Conservation (phyloP, 1,139 yeast genomes). For the Arxiozyma slooffiae region DNA sequence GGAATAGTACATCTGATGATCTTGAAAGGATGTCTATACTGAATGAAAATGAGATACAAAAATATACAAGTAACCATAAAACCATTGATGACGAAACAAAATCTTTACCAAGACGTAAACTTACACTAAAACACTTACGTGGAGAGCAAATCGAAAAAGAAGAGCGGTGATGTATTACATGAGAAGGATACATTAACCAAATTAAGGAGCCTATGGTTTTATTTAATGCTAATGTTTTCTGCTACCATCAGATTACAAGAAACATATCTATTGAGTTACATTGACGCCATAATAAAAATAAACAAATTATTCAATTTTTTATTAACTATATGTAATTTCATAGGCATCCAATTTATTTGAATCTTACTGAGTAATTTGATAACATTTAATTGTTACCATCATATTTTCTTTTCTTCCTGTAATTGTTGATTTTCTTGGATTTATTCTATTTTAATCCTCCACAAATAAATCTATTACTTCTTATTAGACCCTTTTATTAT, state of each 20-base stretch:
- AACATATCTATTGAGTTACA: conserved; percentile 50
- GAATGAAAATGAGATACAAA: conserved; percentile 9
- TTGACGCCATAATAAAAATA: conserved; percentile 44
- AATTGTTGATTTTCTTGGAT: conserved; percentile 57
- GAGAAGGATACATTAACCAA: conserved; percentile 53
- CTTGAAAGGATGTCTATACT: conserved; percentile 27
- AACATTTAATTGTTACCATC: conserved; percentile 47
- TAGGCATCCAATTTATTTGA: conserved; percentile 82
- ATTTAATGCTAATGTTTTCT: conserved; percentile 66
- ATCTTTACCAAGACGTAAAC: conserved; percentile 28
- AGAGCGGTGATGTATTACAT: conserved; percentile 70
- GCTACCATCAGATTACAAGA: conserved; percentile 76
- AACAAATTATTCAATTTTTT: conserved; percentile 76
- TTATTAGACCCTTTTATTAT: conserved; percentile 84
- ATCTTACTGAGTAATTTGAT: conserved; percentile 64
- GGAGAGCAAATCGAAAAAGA: conserved; percentile 44
- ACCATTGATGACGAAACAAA: neutral
- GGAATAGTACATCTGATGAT: conserved; percentile 24
- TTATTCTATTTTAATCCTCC: conserved; percentile 46
- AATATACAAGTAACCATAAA: conserved; percentile 1
- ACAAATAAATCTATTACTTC: conserved; percentile 63
- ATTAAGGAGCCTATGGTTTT: conserved; percentile 67
- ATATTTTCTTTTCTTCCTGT: conserved; percentile 48
- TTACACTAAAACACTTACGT: conserved; percentile 55
- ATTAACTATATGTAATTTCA: conserved; percentile 75